Base-by-base conservation (phyloP, 371 early-diverging fungal species). In the Mortierella sp. region DNA sequence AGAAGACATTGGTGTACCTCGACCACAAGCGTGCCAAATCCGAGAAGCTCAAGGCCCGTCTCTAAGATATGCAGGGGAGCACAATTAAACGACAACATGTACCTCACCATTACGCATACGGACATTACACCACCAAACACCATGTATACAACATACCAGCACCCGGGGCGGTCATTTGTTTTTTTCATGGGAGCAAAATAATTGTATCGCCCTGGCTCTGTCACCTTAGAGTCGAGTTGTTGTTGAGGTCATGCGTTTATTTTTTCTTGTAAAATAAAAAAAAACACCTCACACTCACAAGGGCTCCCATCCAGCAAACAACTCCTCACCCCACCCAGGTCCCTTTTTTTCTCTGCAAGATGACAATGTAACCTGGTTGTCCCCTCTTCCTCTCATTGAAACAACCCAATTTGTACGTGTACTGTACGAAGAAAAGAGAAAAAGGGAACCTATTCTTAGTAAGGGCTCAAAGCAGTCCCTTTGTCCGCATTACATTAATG, bases 1-100 rank as follows among this genome's bases (percentile, higher is more conserved):
- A 84, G 24, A 84, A 84, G 79, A 84, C 84, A 14, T 77, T 84
- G 70, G 77, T 79, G 10, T 84, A 81, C 70, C 63, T 84, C 74
- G 84, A 84, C 16, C 50, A 81, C 6, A 84, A 84, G 84, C 84
- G 84, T n/a, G 76, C 63, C n/a, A 75, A 73, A 63, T 72, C 75
- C 16, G 78, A 80, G 76, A 78, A 73, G 63, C 79, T 78, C 58
- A 77, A 76, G 48, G 80, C 84, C 47, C 84, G 84, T 24, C 71
- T 84, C 70, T 84, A 76, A 74, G 45, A 19, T 11, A 26, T 44
- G 38, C 21, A 45, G 1, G 24, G 5, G 28, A 38, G 42, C 42
- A 38, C 19, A 26, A 50, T 70, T 31, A 7, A 13, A 9, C 44
- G 31, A 24, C 31, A 45, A 4, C 45, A 11, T 72, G 28, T 9